Evolutionary conservation across 2,329 filamentous ascomycete genomes (phyloP), one percentile per base, ranked within the genome.

Genomic region (Xylariaceae sp.): DNA sequence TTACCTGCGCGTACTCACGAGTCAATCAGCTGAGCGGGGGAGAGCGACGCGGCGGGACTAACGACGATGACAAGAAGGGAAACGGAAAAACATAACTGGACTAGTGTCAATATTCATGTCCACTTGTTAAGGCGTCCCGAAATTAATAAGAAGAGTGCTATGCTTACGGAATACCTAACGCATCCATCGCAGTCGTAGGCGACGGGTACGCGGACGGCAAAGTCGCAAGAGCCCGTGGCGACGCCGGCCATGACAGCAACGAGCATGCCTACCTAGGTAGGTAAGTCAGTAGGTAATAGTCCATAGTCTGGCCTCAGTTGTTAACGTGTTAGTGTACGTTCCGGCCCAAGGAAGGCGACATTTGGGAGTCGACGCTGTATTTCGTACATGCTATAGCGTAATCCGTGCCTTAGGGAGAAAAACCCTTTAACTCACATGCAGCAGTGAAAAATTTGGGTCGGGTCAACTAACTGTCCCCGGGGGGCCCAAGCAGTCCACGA

Each of bases 11-110:
- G 47, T 8, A 34, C 49, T 34, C 49, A 17, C 50, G 35, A 55
- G 56, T 49, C 39, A 47, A 50, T 56, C 61, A 61, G 61, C 56
- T 61, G 54, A 55, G 53, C 53, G 60, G 53, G 56, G 58, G 34
- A 39, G 11, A 52, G 45, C 51, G 15, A 55, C 35, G 51, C 57
- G 53, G 53, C 51, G 47, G 53, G 57, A 49, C 56, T 55, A n/a
- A 39, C 51, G 53, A 49, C 50, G 60, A 55, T 50, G 30, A 45
- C 42, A 45, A 45, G 15, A 48, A n/a, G 13, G 55, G 10, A 53
- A 54, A 54, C 50, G 35, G 11, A 44, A 10, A 35, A 30, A 55
- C 48, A 47, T 52, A 34, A 8, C 37, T 9, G 11, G 37, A 17
- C 13, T 51, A 49, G 55, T 52, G 35, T 35, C 51, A 57, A 44